Percentiles rank a stretch among this genome's conserved stretches.
These are phyloP conservation scores for Cladorrhinum samala DNA, from an alignment of 495 filamentous ascomycete species.

Conservation along the genomic window DNA sequence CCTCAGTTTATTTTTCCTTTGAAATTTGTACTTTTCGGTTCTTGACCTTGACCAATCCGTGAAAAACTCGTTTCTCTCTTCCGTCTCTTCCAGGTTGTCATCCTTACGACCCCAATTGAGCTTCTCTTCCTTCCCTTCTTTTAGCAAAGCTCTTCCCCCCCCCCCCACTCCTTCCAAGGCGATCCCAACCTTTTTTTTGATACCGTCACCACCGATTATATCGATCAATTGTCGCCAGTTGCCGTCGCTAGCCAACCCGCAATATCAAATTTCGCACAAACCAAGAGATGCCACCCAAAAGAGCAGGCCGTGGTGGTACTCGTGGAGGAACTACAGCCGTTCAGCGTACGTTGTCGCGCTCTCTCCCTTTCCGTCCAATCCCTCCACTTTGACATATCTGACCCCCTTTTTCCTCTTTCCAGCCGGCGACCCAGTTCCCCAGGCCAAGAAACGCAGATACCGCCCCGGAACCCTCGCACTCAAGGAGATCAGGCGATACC, in stretches of 20 bases:
- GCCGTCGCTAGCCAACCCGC: not conserved
- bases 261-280: not conserved
- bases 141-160: no score
- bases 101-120: no score
- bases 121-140: no score
- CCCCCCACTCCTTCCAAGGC: no score
- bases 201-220: no score
- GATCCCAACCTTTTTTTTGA: no score
- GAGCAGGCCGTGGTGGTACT: not conserved
- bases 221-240: no score
- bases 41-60: no score
- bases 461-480: constrained; percentile 79
- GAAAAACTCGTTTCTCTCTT: no score
- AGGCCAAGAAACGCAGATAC: constrained; percentile 61
- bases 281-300: constrained; percentile 11
- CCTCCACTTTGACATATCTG: not conserved
- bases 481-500: constrained; percentile 79
- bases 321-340: constrained; percentile 10
- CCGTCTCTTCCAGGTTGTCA: no score
- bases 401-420: not conserved
- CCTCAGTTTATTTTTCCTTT: no score
- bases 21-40: no score
- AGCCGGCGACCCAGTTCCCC: constrained; percentile 70
- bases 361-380: not conserved
- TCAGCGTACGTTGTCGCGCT: constrained; percentile 20